Conservation (phyloP, 148 eudicot species). For the Dysphania ambrosioides region DNA sequence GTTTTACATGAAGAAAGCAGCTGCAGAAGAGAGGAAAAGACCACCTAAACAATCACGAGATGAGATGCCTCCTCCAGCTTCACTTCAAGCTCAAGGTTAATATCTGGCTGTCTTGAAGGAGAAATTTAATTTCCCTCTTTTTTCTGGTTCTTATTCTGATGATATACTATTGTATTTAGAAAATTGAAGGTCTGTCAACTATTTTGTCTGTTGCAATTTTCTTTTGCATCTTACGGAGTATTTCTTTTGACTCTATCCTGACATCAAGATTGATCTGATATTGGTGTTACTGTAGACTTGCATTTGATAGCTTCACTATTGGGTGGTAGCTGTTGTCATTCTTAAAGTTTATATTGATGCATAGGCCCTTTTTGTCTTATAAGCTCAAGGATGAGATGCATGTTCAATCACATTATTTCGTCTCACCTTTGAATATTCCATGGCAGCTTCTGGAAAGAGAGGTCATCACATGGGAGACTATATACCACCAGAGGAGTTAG, state of each 20-base stretch:
- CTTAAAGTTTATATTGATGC: too few relatives aligned
- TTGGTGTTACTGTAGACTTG: background rate
- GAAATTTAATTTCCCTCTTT: background rate
- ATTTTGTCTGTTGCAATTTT: background rate
- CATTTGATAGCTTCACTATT: background rate
- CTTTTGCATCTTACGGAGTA: background rate
- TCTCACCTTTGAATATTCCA: background rate
- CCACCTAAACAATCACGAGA: slow-evolving; percentile 78
- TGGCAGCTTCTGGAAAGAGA: slow-evolving; percentile 51
- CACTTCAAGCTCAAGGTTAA: slow-evolving; percentile 86
- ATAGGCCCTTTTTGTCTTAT: background rate
- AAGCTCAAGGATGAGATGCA: background rate
- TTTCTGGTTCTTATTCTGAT: too few relatives aligned
- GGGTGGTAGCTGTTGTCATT: background rate
- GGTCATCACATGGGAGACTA: slow-evolving; percentile 99
- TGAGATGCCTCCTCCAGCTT: slow-evolving; percentile 99
- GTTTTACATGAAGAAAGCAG: slow-evolving; percentile 90
- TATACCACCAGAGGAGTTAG: slow-evolving; percentile 89
- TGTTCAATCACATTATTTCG: background rate
- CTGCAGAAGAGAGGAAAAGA: slow-evolving; percentile 76
- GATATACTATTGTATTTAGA: background rate
- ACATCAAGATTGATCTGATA: background rate
- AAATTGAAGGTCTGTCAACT: too few relatives aligned
- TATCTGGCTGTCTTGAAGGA: background rate
- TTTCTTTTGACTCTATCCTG: background rate